Percentiles rank a stretch among this genome's conserved stretches.
Conservation (phyloP, 768 basidiomycete genomes). For the Collybia mongolica region DNA sequence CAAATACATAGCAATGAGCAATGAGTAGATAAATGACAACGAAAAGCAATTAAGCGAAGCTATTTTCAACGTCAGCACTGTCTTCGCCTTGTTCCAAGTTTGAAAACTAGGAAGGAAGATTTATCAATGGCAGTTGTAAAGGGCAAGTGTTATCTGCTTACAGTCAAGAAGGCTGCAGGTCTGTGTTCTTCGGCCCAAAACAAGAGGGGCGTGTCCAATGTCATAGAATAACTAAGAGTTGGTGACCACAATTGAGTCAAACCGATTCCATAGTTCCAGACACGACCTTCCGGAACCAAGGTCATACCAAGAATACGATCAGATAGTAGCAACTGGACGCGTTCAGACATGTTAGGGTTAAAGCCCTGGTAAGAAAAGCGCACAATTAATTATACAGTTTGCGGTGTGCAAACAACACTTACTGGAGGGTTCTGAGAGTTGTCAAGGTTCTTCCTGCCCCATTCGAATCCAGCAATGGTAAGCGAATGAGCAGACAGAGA, state of each 20-base stretch:
- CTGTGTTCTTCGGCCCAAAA: constrained; percentile 98
- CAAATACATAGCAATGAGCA: constrained; percentile 12
- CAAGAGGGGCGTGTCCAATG: constrained; percentile 86
- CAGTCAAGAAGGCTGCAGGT: constrained; percentile 90
- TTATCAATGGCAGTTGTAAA: not conserved
- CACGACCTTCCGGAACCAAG: constrained; percentile 87
- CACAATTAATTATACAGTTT: not conserved
- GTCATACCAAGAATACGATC: constrained; percentile 97
- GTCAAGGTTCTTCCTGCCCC: constrained; percentile 93
- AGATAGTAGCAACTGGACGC: constrained; percentile 88
- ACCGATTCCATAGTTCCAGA: constrained; percentile 97
- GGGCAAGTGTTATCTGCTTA: constrained; percentile 35
- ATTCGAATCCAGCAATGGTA: constrained; percentile 92
- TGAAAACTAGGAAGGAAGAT: constrained; percentile 61
- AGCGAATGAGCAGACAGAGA: constrained; percentile 92
- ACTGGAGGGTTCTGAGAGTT: constrained; percentile 79
- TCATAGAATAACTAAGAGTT: constrained; percentile 77
- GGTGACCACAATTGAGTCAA: constrained; percentile 91
- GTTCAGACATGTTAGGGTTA: constrained; percentile 98
- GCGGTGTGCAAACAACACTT: constrained; percentile 13
- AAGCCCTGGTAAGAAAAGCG: constrained; percentile 57
- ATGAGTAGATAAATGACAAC: constrained; percentile 1
- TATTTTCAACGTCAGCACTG: constrained; percentile 94
- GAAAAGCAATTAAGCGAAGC: constrained; percentile 63
- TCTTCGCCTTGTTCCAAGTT: constrained; percentile 89